A percentile compares a stretch with the other conserved stretches of the same genome.
Evolutionary conservation across 345 rosid species (phyloP).

Genomic region (Cardamine occulta): DNA sequence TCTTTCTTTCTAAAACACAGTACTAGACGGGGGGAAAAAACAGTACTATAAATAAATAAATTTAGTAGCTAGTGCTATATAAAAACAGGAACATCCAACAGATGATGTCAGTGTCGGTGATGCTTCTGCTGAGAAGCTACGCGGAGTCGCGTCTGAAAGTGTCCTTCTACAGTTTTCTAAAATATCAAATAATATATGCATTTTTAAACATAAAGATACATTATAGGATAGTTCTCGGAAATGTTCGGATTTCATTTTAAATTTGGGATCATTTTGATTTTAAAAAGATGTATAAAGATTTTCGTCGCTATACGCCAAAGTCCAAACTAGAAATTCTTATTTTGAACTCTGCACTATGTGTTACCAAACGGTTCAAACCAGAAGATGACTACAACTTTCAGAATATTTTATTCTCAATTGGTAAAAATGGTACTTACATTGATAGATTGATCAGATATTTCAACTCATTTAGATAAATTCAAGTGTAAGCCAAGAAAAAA

Average conservation of each 20-base stretch:
- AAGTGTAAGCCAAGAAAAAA: too few species aligned
- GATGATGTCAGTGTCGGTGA: constrained; percentile 26
- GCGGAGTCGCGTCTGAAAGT: neutral
- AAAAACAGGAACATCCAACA: neutral
- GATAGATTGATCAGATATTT: too few species aligned
- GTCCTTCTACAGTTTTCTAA: neutral
- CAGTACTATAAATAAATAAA: neutral
- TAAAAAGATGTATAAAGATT: neutral
- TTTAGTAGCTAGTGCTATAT: neutral
- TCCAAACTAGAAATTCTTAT: neutral
- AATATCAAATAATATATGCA: neutral
- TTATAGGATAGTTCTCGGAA: neutral
- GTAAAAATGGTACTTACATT: too few species aligned
- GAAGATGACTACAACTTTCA: neutral
- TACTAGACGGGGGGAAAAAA: neutral
- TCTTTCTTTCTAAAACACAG: neutral
- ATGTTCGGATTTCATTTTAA: neutral
- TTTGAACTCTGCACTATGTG: neutral
- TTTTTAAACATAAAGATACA: neutral
- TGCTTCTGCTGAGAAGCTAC: constrained; percentile 28
- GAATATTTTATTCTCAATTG: neutral
- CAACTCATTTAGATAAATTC: too few species aligned
- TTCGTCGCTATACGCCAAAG: neutral
- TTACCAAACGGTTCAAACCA: too few species aligned
- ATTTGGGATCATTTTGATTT: neutral